Conservation (phyloP, 257 asterid genomes). For the Echium plantagineum region DNA sequence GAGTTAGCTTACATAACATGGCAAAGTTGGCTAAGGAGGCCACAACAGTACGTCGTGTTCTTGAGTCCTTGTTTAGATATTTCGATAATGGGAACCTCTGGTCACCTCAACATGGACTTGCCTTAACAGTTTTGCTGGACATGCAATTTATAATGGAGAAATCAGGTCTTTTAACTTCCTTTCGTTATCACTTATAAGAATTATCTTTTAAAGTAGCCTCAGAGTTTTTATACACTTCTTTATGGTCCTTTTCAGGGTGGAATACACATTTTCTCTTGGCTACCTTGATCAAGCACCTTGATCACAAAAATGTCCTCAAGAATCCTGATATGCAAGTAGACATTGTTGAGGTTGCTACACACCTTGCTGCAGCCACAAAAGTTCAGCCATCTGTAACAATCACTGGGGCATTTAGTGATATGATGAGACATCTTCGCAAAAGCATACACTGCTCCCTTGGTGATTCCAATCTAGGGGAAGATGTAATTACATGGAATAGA, state of each 20-base stretch:
- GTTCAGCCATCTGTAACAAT: constrained; percentile 65
- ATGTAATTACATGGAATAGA: constrained; percentile 60
- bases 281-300: constrained; percentile 84
- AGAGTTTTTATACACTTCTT: background rate
- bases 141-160: constrained; percentile 85
- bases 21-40: constrained; percentile 97
- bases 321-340: constrained; percentile 90
- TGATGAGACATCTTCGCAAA: constrained; percentile 92
- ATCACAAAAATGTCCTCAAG: constrained; percentile 79
- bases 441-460: constrained; percentile 83
- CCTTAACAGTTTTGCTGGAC: constrained; percentile 80
- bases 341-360: constrained; percentile 61
- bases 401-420: constrained; percentile 77
- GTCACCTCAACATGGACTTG: constrained; percentile 60
- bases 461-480: constrained; percentile 70
- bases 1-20: constrained; percentile 84
- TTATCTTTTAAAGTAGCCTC: background rate
- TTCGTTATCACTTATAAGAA: background rate
- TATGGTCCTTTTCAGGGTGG: constrained; percentile 46
- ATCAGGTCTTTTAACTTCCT: constrained; percentile 37
- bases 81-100: constrained; percentile 70
- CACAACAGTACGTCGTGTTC: constrained; percentile 93
- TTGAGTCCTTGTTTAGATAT: constrained; percentile 84
- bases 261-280: constrained; percentile 75
- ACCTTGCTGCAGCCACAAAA: constrained; percentile 64